These are phyloP conservation scores for Pisolithus thermaeus DNA, from an alignment of 1,284 basidiomycete genomes.

Conservation along the genomic window DNA sequence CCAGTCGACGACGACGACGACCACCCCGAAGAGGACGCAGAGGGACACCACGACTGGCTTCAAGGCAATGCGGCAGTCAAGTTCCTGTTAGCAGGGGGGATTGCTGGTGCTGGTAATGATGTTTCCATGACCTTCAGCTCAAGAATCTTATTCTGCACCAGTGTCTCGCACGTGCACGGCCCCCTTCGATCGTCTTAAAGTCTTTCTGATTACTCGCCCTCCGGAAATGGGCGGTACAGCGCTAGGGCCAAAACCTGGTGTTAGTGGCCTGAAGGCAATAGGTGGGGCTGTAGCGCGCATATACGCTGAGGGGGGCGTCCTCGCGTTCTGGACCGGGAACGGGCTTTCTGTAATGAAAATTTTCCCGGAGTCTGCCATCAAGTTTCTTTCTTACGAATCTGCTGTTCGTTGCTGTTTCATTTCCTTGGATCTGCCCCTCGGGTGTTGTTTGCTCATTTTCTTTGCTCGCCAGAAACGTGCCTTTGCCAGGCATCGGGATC, in stretches of 20 bases:
- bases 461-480: constrained; percentile 68
- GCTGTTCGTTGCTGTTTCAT: constrained; percentile 49
- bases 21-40: constrained; percentile 51
- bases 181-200: constrained; percentile 95
- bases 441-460: constrained; percentile 14
- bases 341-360: constrained; percentile 86
- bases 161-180: constrained; percentile 96
- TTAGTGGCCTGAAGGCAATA: constrained; percentile 66
- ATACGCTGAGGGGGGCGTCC: constrained; percentile 82
- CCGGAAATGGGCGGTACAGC: constrained; percentile 60
- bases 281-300: constrained; percentile 70
- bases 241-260: constrained; percentile 38
- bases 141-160: constrained; percentile 25
- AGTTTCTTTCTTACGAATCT: constrained; percentile 95
- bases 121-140: neutral
- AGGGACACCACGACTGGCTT: constrained; percentile 60
- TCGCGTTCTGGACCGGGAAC: constrained; percentile 92
- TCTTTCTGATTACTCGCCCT: constrained; percentile 89
- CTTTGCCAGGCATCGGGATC: constrained; percentile 89
- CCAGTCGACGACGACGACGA: constrained; percentile 39
- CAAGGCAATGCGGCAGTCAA: constrained; percentile 74
- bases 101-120: constrained; percentile 82
- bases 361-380: constrained; percentile 96
- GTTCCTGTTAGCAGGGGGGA: constrained; percentile 90
- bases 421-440: neutral